These are phyloP conservation scores for Triadica sebifera DNA, from an alignment of 345 rosid species.

Conservation along the genomic window DNA sequence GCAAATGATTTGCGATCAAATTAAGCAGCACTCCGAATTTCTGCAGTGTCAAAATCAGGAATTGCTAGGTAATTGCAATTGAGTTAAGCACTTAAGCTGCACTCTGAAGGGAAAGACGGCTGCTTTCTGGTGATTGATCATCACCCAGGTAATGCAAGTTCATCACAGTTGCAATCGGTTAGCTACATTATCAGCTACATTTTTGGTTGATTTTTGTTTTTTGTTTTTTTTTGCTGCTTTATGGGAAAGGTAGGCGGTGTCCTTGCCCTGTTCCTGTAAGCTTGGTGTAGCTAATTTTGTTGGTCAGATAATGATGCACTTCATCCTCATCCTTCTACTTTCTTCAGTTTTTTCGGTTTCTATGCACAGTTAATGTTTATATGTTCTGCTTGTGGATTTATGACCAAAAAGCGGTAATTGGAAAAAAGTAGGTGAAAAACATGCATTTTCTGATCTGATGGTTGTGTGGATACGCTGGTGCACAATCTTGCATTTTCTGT, in stretches of 20 bases:
- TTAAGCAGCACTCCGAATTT: constrained; percentile 7
- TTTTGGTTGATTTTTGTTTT: constrained; percentile 5
- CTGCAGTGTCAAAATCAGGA: constrained; percentile 8
- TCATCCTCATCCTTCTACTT: background rate
- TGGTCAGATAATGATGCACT: background rate
- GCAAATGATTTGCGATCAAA: background rate
- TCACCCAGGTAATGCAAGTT: constrained; percentile 7
- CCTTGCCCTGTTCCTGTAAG: constrained; percentile 4
- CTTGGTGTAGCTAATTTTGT: background rate
- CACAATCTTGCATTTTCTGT: background rate
- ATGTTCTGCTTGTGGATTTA: background rate
- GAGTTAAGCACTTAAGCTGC: background rate
- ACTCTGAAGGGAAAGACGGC: constrained; percentile 3
- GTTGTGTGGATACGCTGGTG: background rate
- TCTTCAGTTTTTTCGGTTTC: no score
- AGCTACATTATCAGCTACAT: constrained; percentile 10
- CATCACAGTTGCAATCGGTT: background rate
- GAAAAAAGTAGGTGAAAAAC: background rate
- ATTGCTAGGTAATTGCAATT: background rate
- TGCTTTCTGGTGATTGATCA: constrained; percentile 12
- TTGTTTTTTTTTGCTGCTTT: constrained; percentile 10
- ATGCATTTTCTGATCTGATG: background rate
- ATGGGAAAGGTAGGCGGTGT: constrained; percentile 15
- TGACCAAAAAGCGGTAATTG: background rate
- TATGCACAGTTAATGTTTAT: background rate